These are phyloP conservation scores for Limnomonas spitsbergensis DNA, from an alignment of 139 green algal genomes.

Conservation along the genomic window DNA sequence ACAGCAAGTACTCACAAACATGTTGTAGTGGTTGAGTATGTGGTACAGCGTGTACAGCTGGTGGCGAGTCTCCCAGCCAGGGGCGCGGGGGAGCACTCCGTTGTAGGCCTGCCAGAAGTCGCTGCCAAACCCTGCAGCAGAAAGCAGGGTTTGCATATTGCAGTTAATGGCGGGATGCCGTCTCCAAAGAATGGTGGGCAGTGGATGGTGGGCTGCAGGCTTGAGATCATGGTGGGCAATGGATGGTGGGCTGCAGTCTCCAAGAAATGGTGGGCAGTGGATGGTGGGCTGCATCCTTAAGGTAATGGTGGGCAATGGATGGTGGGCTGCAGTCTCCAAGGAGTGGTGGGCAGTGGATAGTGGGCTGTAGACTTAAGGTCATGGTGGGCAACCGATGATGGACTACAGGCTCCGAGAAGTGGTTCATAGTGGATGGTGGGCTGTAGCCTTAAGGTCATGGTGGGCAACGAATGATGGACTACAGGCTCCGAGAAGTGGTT, in stretches of 20 bases:
- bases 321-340: slow-evolving; percentile 3
- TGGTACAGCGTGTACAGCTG: slow-evolving; percentile 83
- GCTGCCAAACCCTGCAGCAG: slow-evolving; percentile 34
- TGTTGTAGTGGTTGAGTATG: slow-evolving; percentile 90
- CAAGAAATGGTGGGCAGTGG: too few species aligned
- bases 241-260: neutral
- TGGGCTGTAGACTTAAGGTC: too few species aligned
- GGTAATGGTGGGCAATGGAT: too few species aligned
- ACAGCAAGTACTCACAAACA: slow-evolving; percentile 84
- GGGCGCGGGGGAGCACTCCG: slow-evolving; percentile 23
- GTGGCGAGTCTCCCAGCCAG: slow-evolving; percentile 57
- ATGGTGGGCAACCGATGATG: neutral
- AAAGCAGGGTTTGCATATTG: too few species aligned
- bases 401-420: neutral
- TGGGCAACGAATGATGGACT: neutral
- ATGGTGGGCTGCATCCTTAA: too few species aligned
- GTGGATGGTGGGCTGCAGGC: too few species aligned
- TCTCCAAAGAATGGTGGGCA: too few species aligned
- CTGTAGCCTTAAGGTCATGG: too few species aligned
- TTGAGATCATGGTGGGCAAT: too few species aligned
- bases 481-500: too few species aligned
- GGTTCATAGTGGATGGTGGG: too few species aligned
- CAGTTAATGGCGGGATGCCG: neutral
- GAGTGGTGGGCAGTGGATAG: too few species aligned
- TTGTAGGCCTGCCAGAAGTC: slow-evolving; percentile 43